phyloP scores from a whole-genome alignment of 441 rosid genomes.

The Gossypium gossypioides region DNA sequence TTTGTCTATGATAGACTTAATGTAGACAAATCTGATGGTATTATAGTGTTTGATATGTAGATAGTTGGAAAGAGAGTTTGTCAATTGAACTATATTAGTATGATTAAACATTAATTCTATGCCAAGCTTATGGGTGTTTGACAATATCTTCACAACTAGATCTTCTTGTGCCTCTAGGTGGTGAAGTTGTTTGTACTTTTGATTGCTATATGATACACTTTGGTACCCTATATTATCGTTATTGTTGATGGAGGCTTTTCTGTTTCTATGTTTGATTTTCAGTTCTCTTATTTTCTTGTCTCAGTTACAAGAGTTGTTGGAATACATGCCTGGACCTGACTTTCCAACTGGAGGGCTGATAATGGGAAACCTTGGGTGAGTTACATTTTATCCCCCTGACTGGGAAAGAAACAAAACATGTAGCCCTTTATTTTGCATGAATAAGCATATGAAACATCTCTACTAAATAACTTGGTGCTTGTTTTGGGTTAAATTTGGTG shows the following conservation, averaged over 20 bases:
- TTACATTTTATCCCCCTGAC: neutral
- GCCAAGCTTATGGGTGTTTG: neutral
- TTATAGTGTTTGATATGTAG: neutral
- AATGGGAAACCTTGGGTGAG: constrained; percentile 91
- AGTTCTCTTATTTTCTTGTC: constrained; percentile 17
- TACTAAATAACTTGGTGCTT: neutral
- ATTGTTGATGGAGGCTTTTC: neutral
- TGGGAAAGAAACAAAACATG: neutral
- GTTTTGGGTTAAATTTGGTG: neutral
- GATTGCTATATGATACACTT: neutral
- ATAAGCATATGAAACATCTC: neutral
- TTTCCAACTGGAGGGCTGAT: constrained; percentile 96
- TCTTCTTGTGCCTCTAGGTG: neutral
- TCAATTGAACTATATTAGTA: neutral
- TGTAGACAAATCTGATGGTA: neutral
- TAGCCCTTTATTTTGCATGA: neutral
- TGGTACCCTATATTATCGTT: neutral
- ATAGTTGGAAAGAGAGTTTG: neutral
- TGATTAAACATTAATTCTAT: neutral
- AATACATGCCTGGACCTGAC: constrained; percentile 99
- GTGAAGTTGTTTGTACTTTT: neutral
- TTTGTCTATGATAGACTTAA: neutral
- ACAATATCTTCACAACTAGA: neutral
- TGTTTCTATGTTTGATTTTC: neutral
- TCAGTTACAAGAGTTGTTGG: constrained; percentile 90